Conservation (phyloP, 306 rosid species). For the Prunus dulcis region DNA sequence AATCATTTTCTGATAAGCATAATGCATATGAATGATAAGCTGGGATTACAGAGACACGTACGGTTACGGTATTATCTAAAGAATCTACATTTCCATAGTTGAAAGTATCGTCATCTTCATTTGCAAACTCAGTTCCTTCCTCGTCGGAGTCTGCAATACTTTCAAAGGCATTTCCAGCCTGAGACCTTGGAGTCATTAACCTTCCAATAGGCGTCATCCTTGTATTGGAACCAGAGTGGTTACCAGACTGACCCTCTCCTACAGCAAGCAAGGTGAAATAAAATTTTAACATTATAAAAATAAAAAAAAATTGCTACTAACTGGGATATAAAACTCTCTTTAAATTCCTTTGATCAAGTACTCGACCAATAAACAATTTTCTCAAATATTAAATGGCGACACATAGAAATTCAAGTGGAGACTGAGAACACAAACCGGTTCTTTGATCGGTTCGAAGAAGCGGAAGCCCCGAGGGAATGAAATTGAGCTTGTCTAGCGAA, state of each 20-base stretch:
- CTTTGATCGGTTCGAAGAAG: slow-evolving; percentile 37
- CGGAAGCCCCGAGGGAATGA: slow-evolving; percentile 52
- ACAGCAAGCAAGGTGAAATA: slow-evolving; percentile 12
- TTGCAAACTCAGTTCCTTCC: slow-evolving; percentile 53
- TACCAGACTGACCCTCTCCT: slow-evolving; percentile 36
- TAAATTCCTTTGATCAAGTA: neutral
- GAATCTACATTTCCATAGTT: slow-evolving; percentile 30
- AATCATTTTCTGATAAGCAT: neutral
- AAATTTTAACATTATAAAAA: neutral
- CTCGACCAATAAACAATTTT: neutral
- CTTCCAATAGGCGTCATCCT: slow-evolving; percentile 55
- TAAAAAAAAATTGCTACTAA: neutral
- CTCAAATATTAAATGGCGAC: too few species aligned
- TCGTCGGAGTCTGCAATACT: slow-evolving; percentile 61
- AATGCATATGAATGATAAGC: neutral
- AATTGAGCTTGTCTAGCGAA: slow-evolving; percentile 47
- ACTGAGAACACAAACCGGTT: slow-evolving; percentile 33
- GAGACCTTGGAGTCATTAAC: slow-evolving; percentile 54
- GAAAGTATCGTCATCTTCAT: slow-evolving; percentile 37
- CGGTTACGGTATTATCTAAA: slow-evolving; percentile 33
- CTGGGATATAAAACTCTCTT: neutral
- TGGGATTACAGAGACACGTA: slow-evolving; percentile 13
- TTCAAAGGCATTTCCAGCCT: slow-evolving; percentile 39
- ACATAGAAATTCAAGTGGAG: neutral
- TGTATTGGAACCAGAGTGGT: slow-evolving; percentile 33